These are phyloP conservation scores for Blastocystis sp. DNA, from an alignment of 352 stramenopile species.

Conservation along the genomic window DNA sequence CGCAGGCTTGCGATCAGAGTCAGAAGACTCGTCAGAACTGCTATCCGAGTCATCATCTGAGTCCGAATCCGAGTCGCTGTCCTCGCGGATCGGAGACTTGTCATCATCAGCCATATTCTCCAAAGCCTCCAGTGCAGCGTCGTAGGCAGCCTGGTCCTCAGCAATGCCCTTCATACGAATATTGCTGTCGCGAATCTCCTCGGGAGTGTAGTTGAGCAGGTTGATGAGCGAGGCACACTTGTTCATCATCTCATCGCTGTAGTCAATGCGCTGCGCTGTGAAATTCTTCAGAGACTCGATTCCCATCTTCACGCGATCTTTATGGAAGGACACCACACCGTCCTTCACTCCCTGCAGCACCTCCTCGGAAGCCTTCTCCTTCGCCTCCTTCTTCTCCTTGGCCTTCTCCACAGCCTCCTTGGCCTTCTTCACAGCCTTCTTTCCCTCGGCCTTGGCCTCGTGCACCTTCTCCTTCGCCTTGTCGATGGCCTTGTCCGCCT, in stretches of 20 bases:
- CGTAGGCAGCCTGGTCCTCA: slow-evolving; percentile 20
- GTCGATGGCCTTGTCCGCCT: slow-evolving; percentile 23
- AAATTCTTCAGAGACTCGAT: not conserved
- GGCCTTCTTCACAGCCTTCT: slow-evolving; percentile 60
- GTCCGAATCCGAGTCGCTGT: slow-evolving; percentile 8
- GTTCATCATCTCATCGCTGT: slow-evolving; percentile 25
- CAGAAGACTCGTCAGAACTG: not conserved
- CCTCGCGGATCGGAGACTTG: slow-evolving; percentile 7
- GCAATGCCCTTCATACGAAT: slow-evolving; percentile 7
- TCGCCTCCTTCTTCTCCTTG: slow-evolving; percentile 23
- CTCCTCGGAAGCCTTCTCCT: slow-evolving; percentile 34
- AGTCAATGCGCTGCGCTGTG: not conserved
- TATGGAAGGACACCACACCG: slow-evolving; percentile 50
- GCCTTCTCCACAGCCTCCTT: slow-evolving; percentile 59
- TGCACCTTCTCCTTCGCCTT: slow-evolving; percentile 54
- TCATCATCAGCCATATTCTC: not conserved
- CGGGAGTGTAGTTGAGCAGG: slow-evolving; percentile 27
- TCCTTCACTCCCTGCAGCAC: slow-evolving; percentile 61
- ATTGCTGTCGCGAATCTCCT: slow-evolving; percentile 37
- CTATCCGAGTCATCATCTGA: not conserved
- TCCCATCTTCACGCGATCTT: slow-evolving; percentile 8
- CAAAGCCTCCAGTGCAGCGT: slow-evolving; percentile 31
- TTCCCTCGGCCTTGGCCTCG: slow-evolving; percentile 50
- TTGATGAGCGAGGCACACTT: slow-evolving; percentile 56
- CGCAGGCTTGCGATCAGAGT: not conserved